Percentiles rank a stretch among this genome's conserved stretches.
phyloP scores from a whole-genome alignment of 2,329 filamentous ascomycete species.

The Talaromyces piceae region DNA sequence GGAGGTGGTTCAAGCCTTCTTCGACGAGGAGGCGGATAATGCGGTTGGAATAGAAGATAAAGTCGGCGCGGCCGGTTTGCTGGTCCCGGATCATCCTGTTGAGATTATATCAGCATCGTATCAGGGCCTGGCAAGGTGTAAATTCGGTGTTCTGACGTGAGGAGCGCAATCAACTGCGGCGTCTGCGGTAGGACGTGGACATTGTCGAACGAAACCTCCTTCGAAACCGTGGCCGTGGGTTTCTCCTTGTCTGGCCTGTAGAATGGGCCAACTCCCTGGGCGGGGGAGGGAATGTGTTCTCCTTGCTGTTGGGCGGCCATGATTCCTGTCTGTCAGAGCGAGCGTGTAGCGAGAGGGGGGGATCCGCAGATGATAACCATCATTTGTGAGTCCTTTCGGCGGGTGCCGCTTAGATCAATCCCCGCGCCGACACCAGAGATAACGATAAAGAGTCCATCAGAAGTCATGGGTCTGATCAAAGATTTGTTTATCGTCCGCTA shows the following conservation, averaged over 20 bases:
- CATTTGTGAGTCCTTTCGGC: background rate
- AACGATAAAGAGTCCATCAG: too few species aligned
- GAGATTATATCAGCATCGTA: constrained; percentile 11
- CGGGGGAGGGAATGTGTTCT: constrained; percentile 37
- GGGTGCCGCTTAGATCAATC: background rate
- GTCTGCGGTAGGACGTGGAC: constrained; percentile 88
- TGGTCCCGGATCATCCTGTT: constrained; percentile 88
- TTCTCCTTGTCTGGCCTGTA: constrained; percentile 72
- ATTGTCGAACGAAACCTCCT: constrained; percentile 71
- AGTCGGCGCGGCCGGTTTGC: constrained; percentile 83
- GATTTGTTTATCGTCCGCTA: too few species aligned
- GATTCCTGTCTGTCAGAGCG: background rate
- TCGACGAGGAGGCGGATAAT: constrained; percentile 96
- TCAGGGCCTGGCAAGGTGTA: constrained; percentile 2
- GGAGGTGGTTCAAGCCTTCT: constrained; percentile 93
- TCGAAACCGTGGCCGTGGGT: constrained; percentile 82
- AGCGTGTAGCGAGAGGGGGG: background rate
- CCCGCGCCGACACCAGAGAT: background rate
- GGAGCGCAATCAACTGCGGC: constrained; percentile 89
- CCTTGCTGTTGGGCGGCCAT: constrained; percentile 5
- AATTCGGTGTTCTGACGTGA: constrained; percentile 74
- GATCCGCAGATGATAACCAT: background rate
- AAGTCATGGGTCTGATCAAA: too few species aligned
- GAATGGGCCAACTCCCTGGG: constrained; percentile 67
- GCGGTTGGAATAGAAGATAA: constrained; percentile 98